Conservation (phyloP, 1,284 basidiomycete species). For the Rhodotorula sp. region DNA sequence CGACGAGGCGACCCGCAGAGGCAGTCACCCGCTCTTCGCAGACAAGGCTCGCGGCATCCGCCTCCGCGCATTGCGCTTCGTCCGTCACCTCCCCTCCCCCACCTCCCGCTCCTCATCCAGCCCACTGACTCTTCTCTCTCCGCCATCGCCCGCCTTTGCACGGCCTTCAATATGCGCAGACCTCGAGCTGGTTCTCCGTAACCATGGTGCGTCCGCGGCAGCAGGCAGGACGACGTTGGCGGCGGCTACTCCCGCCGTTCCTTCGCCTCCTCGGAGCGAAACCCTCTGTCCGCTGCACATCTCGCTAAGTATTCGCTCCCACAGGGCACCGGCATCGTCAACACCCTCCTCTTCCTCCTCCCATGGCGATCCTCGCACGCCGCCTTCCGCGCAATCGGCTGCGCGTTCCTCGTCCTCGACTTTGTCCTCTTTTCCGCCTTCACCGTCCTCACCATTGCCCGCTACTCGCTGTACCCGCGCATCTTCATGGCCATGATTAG, state of each 20-base stretch:
- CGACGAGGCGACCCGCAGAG: background rate
- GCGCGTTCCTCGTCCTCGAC: constrained; percentile 42
- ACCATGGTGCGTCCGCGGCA: constrained; percentile 28
- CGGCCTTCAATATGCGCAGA: background rate
- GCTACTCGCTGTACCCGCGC: constrained; percentile 43
- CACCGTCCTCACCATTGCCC: constrained; percentile 39
- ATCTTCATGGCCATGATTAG: constrained; percentile 44
- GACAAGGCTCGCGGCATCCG: constrained; percentile 32
- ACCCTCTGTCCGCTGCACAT: background rate
- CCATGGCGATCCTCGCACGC: constrained; percentile 43
- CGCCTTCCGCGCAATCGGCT: constrained; percentile 44
- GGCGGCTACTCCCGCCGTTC: background rate
- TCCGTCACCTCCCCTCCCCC: constrained; percentile 1
- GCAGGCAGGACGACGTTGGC: no score
- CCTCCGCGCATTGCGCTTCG: constrained; percentile 33
- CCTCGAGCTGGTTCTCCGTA: constrained; percentile 42
- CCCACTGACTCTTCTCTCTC: background rate
- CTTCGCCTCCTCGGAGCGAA: no score
- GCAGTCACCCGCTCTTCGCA: constrained; percentile 31
- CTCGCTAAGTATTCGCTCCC: background rate
- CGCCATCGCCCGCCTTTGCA: background rate
- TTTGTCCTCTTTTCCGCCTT: constrained; percentile 43
- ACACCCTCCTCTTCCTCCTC: constrained; percentile 42
- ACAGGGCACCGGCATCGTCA: constrained; percentile 46
- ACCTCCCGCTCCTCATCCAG: background rate